These are phyloP conservation scores for Neopestalotiopsis rosae DNA, from an alignment of 2,329 filamentous ascomycete species.

Conservation along the genomic window DNA sequence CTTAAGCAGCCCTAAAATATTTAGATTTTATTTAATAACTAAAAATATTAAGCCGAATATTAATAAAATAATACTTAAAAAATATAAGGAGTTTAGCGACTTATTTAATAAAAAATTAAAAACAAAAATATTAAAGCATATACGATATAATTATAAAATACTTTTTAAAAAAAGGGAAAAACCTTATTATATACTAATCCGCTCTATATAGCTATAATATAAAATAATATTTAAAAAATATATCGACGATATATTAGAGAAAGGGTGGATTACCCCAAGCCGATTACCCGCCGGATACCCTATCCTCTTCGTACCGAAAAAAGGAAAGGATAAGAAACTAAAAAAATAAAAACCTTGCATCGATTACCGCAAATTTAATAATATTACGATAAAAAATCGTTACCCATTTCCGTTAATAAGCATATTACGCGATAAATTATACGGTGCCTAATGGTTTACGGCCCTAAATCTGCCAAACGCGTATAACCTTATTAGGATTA, in stretches of 20 bases:
- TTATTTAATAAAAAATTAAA: slow-evolving; percentile 14
- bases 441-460: neutral
- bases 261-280: neutral
- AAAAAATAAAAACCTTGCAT: slow-evolving; percentile 1
- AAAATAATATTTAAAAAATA: neutral
- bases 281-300: neutral
- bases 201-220: neutral
- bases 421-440: neutral
- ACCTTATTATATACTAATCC: neutral
- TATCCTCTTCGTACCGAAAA: slow-evolving; percentile 6
- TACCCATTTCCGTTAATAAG: neutral
- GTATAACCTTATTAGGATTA: slow-evolving; percentile 24
- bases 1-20: slow-evolving; percentile 1
- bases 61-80: neutral
- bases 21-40: slow-evolving; percentile 8
- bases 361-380: neutral
- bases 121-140: slow-evolving; percentile 4
- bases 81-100: neutral
- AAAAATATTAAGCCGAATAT: slow-evolving; percentile 4
- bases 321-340: neutral
- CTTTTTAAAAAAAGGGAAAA: neutral
- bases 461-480: neutral
- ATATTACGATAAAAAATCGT: slow-evolving; percentile 3
- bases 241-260: neutral
- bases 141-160: neutral